A percentile compares a stretch with the other conserved stretches of the same genome.
Conservation (phyloP, 1,284 basidiomycete genomes). For the Trichosporon sp. region DNA sequence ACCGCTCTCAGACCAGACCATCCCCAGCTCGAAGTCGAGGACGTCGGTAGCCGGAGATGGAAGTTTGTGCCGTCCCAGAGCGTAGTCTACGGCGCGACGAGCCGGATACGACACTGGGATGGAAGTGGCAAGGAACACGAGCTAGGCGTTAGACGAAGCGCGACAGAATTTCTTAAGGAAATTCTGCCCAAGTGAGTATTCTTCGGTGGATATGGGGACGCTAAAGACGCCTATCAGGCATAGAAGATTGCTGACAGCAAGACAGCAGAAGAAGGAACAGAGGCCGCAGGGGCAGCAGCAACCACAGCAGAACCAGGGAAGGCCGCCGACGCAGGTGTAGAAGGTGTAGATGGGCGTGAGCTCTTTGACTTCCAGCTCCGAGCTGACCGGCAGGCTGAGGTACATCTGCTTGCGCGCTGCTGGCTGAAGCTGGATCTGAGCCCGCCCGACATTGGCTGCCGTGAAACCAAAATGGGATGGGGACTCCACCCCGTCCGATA, state of each 20-base stretch:
- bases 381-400: neutral
- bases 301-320: neutral
- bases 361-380: too few species aligned
- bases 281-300: neutral
- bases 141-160: constrained; percentile 73
- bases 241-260: neutral
- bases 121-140: constrained; percentile 79
- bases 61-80: constrained; percentile 68
- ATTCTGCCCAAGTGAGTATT: constrained; percentile 75
- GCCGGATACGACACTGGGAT: constrained; percentile 72
- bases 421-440: neutral
- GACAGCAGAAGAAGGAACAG: neutral
- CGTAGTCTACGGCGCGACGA: constrained; percentile 70
- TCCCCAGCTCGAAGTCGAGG: neutral
- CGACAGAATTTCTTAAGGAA: constrained; percentile 82
- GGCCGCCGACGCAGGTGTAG: neutral
- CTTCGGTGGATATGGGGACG: too few species aligned
- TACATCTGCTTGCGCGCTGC: neutral
- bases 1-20: neutral
- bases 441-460: too few species aligned
- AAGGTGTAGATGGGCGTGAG: too few species aligned
- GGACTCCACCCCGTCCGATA: too few species aligned
- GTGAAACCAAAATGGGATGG: neutral
- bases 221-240: neutral
- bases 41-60: constrained; percentile 9